These are phyloP conservation scores for Vitis amurensis DNA, from an alignment of 164 flowering plant species.

Conservation along the genomic window DNA sequence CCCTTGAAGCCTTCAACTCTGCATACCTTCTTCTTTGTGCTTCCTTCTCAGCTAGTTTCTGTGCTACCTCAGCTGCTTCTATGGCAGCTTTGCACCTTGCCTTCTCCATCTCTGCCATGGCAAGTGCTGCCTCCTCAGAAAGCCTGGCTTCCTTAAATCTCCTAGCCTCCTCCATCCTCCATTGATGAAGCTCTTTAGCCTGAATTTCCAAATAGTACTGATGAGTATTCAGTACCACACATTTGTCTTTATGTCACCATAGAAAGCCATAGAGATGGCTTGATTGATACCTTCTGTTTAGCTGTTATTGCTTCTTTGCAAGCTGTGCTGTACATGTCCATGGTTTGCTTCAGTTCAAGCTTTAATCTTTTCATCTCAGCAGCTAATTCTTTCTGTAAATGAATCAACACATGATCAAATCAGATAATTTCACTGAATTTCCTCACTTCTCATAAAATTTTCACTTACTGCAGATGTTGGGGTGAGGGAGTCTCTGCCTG, in stretches of 20 bases:
- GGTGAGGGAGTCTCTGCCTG: slow-evolving; percentile 15
- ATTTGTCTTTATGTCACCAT: no score
- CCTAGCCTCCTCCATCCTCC: slow-evolving; percentile 56
- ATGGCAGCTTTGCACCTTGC: slow-evolving; percentile 62
- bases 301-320: slow-evolving; percentile 74
- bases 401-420: neutral
- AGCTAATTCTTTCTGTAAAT: slow-evolving; percentile 46
- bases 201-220: slow-evolving; percentile 11
- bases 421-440: neutral
- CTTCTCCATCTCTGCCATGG: slow-evolving; percentile 60
- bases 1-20: slow-evolving; percentile 53
- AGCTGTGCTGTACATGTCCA: slow-evolving; percentile 74
- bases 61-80: slow-evolving; percentile 62
- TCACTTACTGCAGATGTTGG: slow-evolving; percentile 20
- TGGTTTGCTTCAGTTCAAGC: slow-evolving; percentile 70
- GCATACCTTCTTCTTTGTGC: slow-evolving; percentile 51
- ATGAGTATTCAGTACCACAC: no score
- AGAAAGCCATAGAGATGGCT: no score
- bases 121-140: slow-evolving; percentile 61
- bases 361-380: slow-evolving; percentile 69
- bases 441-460: no score
- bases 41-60: slow-evolving; percentile 65
- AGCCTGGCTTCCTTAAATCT: slow-evolving; percentile 52
- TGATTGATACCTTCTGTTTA: slow-evolving; percentile 48
- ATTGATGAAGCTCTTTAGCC: slow-evolving; percentile 55